Percentiles rank a stretch among this genome's conserved stretches.
Conservation (phyloP, 495 filamentous ascomycete species). For the Aspergillus carlsbadensis region DNA sequence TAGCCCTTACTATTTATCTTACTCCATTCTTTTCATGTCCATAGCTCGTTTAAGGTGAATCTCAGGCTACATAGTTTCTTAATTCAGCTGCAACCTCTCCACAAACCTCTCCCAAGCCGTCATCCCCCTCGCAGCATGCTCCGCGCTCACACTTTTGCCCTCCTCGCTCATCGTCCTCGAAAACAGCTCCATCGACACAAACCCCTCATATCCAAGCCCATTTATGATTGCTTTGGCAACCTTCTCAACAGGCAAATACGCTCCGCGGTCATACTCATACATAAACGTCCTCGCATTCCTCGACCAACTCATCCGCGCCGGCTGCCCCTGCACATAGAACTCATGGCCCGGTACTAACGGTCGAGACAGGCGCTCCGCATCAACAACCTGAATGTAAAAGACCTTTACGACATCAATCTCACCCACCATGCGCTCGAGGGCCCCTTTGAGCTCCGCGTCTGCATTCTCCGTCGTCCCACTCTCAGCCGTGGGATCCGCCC, state of each 20-base stretch:
- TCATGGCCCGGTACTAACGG: conserved; percentile 59
- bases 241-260: conserved; percentile 56
- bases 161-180: conserved; percentile 54
- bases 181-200: conserved; percentile 71
- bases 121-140: conserved; percentile 60
- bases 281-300: conserved; percentile 71
- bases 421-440: conserved; percentile 52
- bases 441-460: conserved; percentile 53
- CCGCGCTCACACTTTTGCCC: conserved; percentile 50
- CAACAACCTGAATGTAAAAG: conserved; percentile 63
- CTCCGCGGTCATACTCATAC: conserved; percentile 62
- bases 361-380: conserved; percentile 57
- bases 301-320: conserved; percentile 71
- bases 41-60: no score
- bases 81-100: conserved; percentile 8
- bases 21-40: no score
- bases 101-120: conserved; percentile 51
- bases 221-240: conserved; percentile 52
- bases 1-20: no score
- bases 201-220: conserved; percentile 62
- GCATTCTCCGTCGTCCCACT: conserved; percentile 55
- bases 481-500: conserved; percentile 58
- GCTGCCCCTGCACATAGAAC: conserved; percentile 62
- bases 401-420: conserved; percentile 44
- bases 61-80: no score